phyloP scores from a whole-genome alignment of 768 basidiomycete species.

The Rhodocollybia butyracea region DNA sequence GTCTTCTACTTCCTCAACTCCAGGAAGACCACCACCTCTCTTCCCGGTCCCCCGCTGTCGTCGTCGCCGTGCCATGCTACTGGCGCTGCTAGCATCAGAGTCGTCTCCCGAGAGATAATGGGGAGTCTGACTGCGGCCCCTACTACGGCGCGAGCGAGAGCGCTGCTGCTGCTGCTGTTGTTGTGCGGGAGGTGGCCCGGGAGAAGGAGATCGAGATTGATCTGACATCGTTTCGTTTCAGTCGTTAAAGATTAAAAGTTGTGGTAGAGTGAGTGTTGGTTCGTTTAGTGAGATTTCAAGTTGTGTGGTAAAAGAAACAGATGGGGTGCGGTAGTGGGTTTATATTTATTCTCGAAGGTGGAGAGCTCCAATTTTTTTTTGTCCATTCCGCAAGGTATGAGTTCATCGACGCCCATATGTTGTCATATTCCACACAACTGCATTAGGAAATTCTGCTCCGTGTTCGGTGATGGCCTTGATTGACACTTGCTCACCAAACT shows the following conservation, averaged over 20 bases:
- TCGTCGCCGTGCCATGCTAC: conserved; percentile 9
- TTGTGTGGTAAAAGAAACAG: neutral
- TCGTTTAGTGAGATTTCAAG: neutral
- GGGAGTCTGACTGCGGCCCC: neutral
- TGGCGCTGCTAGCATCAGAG: neutral
- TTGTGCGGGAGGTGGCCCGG: neutral
- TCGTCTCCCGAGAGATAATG: neutral
- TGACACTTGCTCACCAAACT: neutral
- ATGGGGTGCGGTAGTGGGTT: neutral
- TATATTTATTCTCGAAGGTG: neutral
- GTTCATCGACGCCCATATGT: neutral
- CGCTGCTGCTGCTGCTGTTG: conserved; percentile 1
- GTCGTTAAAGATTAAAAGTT: neutral
- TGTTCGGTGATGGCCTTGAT: neutral
- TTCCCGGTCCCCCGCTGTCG: conserved; percentile 9
- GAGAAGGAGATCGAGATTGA: conserved; percentile 2
- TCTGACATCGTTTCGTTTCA: conserved; percentile 5
- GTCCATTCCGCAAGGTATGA: conserved; percentile 2
- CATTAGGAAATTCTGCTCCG: too few species aligned
- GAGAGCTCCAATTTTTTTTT: neutral
- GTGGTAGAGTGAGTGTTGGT: neutral
- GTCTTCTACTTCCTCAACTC: conserved; percentile 17
- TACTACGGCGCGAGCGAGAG: conserved; percentile 1
- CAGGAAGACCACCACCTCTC: conserved; percentile 14
- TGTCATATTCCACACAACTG: neutral